Conservation (phyloP, 495 filamentous ascomycete species). For the Xylona heveae region DNA sequence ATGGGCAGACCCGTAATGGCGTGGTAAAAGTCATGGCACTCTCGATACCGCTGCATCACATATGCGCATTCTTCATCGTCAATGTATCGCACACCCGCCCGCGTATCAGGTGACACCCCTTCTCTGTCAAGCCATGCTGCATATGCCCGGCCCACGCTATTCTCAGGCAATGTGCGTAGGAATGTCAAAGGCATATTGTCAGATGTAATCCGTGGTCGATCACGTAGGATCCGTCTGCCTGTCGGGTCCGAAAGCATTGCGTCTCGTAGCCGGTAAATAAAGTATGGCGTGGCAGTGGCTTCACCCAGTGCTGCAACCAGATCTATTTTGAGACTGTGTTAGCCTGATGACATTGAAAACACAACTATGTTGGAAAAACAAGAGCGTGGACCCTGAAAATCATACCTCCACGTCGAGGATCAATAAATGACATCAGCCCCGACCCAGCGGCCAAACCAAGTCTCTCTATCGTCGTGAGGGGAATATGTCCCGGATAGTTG, state of each 20-base stretch:
- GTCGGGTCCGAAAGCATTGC: constrained; percentile 73
- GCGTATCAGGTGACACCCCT: constrained; percentile 80
- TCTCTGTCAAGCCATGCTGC: constrained; percentile 77
- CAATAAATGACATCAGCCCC: constrained; percentile 53
- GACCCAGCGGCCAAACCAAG: constrained; percentile 63
- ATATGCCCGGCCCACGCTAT: constrained; percentile 72
- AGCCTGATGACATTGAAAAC: constrained; percentile 2
- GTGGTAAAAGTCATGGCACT: constrained; percentile 98
- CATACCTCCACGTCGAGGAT: constrained; percentile 58
- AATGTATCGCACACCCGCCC: constrained; percentile 62
- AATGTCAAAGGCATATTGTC: constrained; percentile 44
- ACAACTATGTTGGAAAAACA: too few species aligned
- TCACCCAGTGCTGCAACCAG: constrained; percentile 87
- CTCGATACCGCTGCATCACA: constrained; percentile 95
- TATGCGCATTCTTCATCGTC: constrained; percentile 91
- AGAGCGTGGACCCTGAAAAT: neutral
- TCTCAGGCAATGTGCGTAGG: constrained; percentile 48
- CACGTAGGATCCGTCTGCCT: constrained; percentile 77
- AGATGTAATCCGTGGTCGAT: constrained; percentile 74
- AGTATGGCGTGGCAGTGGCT: constrained; percentile 83
- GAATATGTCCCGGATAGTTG: constrained; percentile 82
- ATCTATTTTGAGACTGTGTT: constrained; percentile 26
- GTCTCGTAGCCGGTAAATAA: constrained; percentile 77
- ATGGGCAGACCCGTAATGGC: constrained; percentile 79
- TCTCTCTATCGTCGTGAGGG: constrained; percentile 58